A percentile compares a stretch with the other conserved stretches of the same genome.
Evolutionary conservation across 2,329 filamentous ascomycete species (phyloP).

Genomic region (Fusarium coicis): DNA sequence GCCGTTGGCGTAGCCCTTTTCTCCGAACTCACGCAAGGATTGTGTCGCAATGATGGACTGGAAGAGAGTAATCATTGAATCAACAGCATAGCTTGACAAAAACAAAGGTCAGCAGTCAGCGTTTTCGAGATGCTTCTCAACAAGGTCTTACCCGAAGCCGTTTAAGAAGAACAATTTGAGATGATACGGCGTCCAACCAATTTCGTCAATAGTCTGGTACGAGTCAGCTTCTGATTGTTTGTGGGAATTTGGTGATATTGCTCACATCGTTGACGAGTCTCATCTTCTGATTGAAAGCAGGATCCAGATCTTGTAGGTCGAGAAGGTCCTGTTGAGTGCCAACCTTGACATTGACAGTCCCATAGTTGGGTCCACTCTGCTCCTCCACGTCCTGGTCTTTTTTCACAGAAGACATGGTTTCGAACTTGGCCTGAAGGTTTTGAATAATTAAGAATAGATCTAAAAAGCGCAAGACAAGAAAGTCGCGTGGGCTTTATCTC

Average conservation of each 20-base stretch:
- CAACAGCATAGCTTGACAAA: slow-evolving; percentile 16
- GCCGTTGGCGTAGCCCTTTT: slow-evolving; percentile 4
- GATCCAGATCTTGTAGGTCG: not conserved
- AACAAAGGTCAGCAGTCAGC: not conserved
- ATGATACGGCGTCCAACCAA: slow-evolving; percentile 70
- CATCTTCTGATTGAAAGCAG: slow-evolving; percentile 65
- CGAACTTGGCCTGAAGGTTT: accelerated
- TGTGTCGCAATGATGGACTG: slow-evolving; percentile 10
- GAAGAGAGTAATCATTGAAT: slow-evolving; percentile 5
- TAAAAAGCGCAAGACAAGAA: not conserved
- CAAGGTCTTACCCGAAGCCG: slow-evolving; percentile 60
- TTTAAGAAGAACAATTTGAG: slow-evolving; percentile 70
- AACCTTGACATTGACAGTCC: not conserved
- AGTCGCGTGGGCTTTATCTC: slow-evolving; percentile 6
- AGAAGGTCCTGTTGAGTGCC: not conserved
- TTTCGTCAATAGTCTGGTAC: slow-evolving; percentile 64
- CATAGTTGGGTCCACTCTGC: not conserved
- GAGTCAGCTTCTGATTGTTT: not conserved
- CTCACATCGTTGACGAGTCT: slow-evolving; percentile 72
- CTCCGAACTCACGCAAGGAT: slow-evolving; percentile 15
- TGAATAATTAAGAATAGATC: not conserved
- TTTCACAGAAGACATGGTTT: not conserved
- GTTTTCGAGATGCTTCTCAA: too few species aligned
- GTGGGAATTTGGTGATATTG: accelerated
- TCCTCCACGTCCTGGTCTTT: not conserved